Conservation (phyloP, 2,329 filamentous ascomycete species). For the Tolypocladium ovalisporum region DNA sequence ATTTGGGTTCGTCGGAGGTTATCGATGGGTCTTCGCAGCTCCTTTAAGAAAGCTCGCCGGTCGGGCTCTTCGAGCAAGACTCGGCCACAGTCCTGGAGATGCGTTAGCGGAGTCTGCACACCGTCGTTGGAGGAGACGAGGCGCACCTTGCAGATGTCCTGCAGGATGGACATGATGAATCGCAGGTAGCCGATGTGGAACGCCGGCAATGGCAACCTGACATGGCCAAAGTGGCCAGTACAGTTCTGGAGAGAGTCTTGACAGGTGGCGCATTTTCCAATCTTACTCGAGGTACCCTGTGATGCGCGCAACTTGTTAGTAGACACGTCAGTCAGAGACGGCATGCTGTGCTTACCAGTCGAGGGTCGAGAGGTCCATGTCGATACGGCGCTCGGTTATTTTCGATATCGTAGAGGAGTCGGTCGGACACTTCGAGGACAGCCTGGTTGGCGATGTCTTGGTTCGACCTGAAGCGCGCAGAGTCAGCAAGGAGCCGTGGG, state of each 20-base stretch:
- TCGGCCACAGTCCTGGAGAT: slow-evolving; percentile 52
- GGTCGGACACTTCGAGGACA: slow-evolving; percentile 88
- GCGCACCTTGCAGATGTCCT: slow-evolving; percentile 86
- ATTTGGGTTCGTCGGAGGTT: slow-evolving; percentile 76
- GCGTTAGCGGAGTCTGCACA: neutral
- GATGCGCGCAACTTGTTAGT: neutral
- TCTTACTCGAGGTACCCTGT: slow-evolving; percentile 76
- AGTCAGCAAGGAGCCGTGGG: neutral
- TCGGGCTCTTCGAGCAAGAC: slow-evolving; percentile 76
- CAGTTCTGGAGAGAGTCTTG: slow-evolving; percentile 71
- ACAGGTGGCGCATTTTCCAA: slow-evolving; percentile 70
- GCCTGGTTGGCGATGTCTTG: slow-evolving; percentile 94
- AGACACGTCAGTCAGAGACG: neutral
- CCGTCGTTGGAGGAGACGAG: slow-evolving; percentile 7
- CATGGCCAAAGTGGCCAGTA: slow-evolving; percentile 91
- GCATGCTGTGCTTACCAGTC: slow-evolving; percentile 42
- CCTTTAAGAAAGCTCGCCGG: slow-evolving; percentile 64
- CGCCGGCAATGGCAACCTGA: slow-evolving; percentile 78
- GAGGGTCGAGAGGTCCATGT: slow-evolving; percentile 79
- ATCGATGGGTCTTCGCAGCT: slow-evolving; percentile 74
- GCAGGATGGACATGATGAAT: slow-evolving; percentile 81
- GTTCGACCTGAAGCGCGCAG: slow-evolving; percentile 50
- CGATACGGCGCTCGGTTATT: slow-evolving; percentile 64
- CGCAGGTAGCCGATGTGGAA: slow-evolving; percentile 97
- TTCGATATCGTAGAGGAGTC: slow-evolving; percentile 84